Evolutionary conservation across 2,329 filamentous ascomycete species (phyloP), one percentile per base, ranked within the genome.

Genomic region (Didymellaceae sp.): DNA sequence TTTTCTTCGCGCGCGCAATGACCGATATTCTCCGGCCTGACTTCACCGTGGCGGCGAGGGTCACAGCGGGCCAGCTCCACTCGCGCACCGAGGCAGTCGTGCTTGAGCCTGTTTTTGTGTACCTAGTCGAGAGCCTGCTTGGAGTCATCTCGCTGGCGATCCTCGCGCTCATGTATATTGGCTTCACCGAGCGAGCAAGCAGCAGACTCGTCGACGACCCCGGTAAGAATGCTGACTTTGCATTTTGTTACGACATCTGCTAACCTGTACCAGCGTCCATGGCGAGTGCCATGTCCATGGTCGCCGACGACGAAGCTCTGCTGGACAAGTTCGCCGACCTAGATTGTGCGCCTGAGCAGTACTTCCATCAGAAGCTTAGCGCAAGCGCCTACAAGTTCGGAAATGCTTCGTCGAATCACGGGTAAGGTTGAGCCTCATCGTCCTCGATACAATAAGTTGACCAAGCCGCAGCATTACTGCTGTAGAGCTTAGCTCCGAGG

Each of bases 1-100:
- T 80, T 2, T 55, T 79, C 0, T 78, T 80, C 37, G 58, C 71
- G 1, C 58, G 70, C 5, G 54, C 58, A 6, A 60, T 75, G 60
- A 55, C 54, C 0, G 63, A 71, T 18, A 55, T 72, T 1, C 52
- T 74, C 1, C 33, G 28, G 0, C 6, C n/a, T 1, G 41, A 64
- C 4, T 45, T 63, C 16, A 14, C 39, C 4, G 2, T 31, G 22
- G 61, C 34, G 24, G 41, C 16, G 20, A 40, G 20, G 20, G 31
- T 16, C 32, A 46, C 20, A 1, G 33, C 33, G 20, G 68, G 72
- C 1, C 40, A 41, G 8, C 55, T 56, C 1, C 17, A 35, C 2
- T 64, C 68, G 21, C 41, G 9, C 1, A 66, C 61, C 1, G 51
- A 74, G 13, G 62, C 73, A 1, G 65, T 77, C 2, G 51, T 74